phyloP scores from a whole-genome alignment of 257 asterid species.

The Ophiorrhiza pumila region DNA sequence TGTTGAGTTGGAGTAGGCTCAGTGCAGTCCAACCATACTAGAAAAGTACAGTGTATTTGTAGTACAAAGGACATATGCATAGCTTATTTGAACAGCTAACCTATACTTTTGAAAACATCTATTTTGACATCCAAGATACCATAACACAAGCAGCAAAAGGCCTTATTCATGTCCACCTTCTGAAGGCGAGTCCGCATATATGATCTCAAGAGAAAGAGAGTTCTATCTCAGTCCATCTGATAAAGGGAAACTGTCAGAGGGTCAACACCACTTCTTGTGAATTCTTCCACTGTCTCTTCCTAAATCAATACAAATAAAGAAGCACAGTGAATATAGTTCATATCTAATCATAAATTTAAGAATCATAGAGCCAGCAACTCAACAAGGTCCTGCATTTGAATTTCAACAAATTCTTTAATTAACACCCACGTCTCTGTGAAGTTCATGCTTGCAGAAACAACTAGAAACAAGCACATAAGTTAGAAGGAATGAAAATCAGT shows the following conservation, averaged over 20 bases:
- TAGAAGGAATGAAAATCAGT: neutral
- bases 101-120: neutral
- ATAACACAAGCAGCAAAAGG: constrained; percentile 8
- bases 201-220: constrained; percentile 72
- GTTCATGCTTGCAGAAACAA: neutral
- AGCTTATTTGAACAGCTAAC: neutral
- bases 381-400: neutral
- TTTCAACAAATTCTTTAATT: neutral
- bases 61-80: neutral
- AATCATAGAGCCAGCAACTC: neutral
- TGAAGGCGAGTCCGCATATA: constrained; percentile 86
- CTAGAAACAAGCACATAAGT: neutral
- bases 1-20: neutral
- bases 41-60: neutral
- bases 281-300: constrained; percentile 78
- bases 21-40: neutral
- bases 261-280: constrained; percentile 52
- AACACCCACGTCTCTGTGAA: neutral
- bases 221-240: constrained; percentile 91
- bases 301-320: constrained; percentile 21
- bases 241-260: constrained; percentile 82
- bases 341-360: constrained; percentile 1
- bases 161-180: no score
- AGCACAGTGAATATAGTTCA: constrained; percentile 5
- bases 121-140: neutral